Base-by-base conservation (phyloP, 2,329 filamentous ascomycete species). In the Biscogniauxia mediterranea region DNA sequence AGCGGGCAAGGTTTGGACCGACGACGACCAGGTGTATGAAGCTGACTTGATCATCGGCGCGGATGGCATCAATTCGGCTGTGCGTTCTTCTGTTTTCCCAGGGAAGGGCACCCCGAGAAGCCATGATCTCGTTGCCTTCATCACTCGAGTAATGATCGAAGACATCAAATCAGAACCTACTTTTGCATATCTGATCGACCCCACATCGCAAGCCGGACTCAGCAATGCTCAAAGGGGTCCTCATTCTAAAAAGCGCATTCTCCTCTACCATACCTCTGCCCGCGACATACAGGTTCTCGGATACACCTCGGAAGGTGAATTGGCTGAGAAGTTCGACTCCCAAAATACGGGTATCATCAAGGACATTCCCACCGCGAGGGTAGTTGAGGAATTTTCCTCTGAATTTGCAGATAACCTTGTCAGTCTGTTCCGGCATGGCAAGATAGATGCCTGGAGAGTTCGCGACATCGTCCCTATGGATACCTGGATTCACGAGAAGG, bases 21-120 rank as follows among this genome's bases (percentile, higher is more conserved):
- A 64, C n/a, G 64, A 69, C 42, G 69, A 63, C 26, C 60, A 49
- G 25, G 52, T 58, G 21, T 65, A 63, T 46, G 57, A 66, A 49
- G 67, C 64, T 19, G 67, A 70, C 56, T 32, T 71, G 11, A 66
- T 71, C 17, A 50, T 71, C 42, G 68, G 68, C 1, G 68, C 69
- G 19, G 68, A 71, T 42, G 68, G 68, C n/a, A 70, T 71, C 49
- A 56, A 70, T 38, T 68, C 66, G 1, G 38, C 63, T 2, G 68
- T 58, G 38, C 58, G 68, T 42, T 55, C 52, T 11, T 56, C 61
- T 21, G 23, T 67, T 15, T 60, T 67, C 7, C 61, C 55, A 51
- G 57, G 57, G 1, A 32, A 62, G 51, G 58, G 60, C 5, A 56
- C 57, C 13, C 54, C 63, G 25, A 62, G 61, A 17, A 64, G 49